Base-by-base conservation (phyloP, 1,139 yeast species). In the Meyerozyma guilliermondii region DNA sequence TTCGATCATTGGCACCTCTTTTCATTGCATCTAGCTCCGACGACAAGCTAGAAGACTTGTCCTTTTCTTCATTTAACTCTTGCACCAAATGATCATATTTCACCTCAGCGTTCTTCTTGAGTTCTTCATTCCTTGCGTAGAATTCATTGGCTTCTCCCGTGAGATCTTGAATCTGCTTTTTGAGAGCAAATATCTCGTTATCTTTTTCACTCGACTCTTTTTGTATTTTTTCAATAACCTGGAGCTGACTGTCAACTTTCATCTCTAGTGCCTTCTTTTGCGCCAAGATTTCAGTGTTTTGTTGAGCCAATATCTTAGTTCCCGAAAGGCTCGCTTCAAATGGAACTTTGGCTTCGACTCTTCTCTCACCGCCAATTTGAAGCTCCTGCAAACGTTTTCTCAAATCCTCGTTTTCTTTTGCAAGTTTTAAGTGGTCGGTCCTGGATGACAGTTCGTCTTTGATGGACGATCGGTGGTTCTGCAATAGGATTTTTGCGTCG, bases 61-160 rank as follows among this genome's bases (percentile, higher is more conserved):
- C 53, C 26, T 16, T 46, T 46, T 34, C 49, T 52, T 20, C 55
- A 43, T 39, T 52, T 56, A 24, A 49, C 49, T 16, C 56, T 53
- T 11, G 59, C 46, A 17, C 58, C 48, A 5, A 54, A 47, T 38
- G 38, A 54, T 58, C 17, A 43, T 44, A 29, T 46, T 43, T 28
- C 46, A 35, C 17, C 46, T 50, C 31, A 48, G 50, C 18, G 46
- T 41, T 30, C 36, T 28, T 65, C 58, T 30, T 62, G 62, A 3
- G 18, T 29, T 13, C 33, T 29, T 3, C 14, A 14, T 29, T 29
- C 7, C 18, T 29, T 14, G 50, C 48, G 37, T 64, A 63, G 26
- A 70, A 53, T 8, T 62, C 68, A 8, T 56, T 55, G 1, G 70
- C 50, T 17, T 62, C 60, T 26, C 56, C 58, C 13, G 67, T 66